phyloP scores from a whole-genome alignment of 2,329 filamentous ascomycete genomes.

The Aspergillus amoenus region DNA sequence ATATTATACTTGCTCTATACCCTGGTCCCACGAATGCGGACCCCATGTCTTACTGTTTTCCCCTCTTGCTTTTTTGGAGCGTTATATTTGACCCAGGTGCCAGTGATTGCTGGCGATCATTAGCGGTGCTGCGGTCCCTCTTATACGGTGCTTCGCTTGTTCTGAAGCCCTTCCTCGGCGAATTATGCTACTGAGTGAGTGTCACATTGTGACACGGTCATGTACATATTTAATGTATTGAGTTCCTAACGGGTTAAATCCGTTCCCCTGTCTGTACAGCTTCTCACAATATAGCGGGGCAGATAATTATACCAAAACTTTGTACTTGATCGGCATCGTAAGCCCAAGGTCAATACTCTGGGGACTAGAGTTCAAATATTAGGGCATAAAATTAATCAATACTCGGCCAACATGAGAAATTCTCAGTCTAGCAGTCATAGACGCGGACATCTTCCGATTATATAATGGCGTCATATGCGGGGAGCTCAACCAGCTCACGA shows the following conservation, averaged over 20 bases:
- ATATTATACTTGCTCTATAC: not conserved
- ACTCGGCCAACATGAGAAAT: too few relatives aligned
- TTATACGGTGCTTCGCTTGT: not conserved
- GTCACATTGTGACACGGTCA: too few relatives aligned
- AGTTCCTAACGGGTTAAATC: too few relatives aligned
- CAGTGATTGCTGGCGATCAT: slow-evolving; percentile 9
- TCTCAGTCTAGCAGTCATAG: not conserved
- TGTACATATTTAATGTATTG: too few relatives aligned
- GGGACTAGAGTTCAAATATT: not conserved
- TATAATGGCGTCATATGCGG: slow-evolving; percentile 3
- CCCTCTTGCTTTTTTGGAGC: not conserved
- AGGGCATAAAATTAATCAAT: not conserved
- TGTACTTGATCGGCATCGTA: not conserved
- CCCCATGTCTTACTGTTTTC: not conserved
- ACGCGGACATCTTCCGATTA: not conserved
- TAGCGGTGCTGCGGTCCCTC: not conserved
- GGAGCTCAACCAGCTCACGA: not conserved
- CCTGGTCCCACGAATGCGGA: not conserved
- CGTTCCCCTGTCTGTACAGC: not conserved
- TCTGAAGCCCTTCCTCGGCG: not conserved
- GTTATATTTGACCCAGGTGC: not conserved
- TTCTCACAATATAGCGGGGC: not conserved
- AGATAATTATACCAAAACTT: not conserved
- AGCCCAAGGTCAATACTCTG: not conserved
- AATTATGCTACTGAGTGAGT: too few relatives aligned